A percentile compares a stretch with the other conserved stretches of the same genome.
Evolutionary conservation across 805 yeast genomes (phyloP).

Genomic region (Zygosaccharomyces kombuchaensis): DNA sequence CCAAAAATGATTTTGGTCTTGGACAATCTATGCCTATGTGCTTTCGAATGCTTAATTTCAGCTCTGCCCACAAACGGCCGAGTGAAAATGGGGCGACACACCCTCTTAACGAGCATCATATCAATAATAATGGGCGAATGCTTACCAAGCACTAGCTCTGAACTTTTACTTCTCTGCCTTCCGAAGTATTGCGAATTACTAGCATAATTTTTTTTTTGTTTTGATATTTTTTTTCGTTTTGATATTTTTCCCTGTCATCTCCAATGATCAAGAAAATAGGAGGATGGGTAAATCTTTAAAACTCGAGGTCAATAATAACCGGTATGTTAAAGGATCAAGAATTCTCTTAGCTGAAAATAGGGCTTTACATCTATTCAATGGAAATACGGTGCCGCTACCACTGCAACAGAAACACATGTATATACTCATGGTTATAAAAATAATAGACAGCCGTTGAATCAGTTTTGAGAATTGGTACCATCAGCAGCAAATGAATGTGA

Average conservation of each 20-base stretch:
- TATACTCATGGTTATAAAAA: not conserved
- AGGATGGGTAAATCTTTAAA: too few relatives aligned
- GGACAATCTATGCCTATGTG: slow-evolving; percentile 6
- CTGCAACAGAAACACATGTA: not conserved
- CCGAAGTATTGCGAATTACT: too few relatives aligned
- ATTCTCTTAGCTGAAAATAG: too few relatives aligned
- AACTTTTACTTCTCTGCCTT: too few relatives aligned
- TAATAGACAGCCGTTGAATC: not conserved
- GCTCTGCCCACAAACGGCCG: slow-evolving; percentile 8
- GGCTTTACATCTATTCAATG: too few relatives aligned
- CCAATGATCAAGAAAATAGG: not conserved
- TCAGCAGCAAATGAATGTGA: not conserved
- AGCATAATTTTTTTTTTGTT: too few relatives aligned
- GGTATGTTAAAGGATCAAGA: too few relatives aligned
- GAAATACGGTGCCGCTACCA: not conserved
- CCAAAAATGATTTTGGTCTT: slow-evolving; percentile 9
- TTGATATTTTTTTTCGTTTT: too few relatives aligned
- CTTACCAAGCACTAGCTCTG: not conserved
- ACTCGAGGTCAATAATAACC: not conserved
- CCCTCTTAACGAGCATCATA: slow-evolving; percentile 2
- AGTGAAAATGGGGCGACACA: not conserved
- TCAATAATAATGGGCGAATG: not conserved
- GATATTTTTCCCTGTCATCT: not conserved
- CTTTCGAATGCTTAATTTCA: not conserved
- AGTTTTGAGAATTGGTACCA: too few relatives aligned